These are phyloP conservation scores for Candida coleopterorum DNA, from an alignment of 805 yeast species.

Conservation along the genomic window DNA sequence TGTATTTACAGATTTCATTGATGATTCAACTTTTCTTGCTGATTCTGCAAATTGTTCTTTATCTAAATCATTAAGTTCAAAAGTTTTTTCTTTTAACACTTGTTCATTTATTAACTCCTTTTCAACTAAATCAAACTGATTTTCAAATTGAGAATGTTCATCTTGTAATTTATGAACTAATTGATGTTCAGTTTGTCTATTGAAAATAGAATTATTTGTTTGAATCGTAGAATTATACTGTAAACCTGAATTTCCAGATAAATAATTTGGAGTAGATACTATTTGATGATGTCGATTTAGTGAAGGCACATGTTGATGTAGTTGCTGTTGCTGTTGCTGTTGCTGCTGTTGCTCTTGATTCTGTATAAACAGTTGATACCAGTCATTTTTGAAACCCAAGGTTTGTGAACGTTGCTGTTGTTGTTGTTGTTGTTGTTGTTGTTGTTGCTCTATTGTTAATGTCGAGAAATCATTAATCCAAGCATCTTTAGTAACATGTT, in stretches of 20 bases:
- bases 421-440: constrained; percentile 9
- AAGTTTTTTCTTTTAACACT: too few relatives aligned
- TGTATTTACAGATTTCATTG: constrained; percentile 14
- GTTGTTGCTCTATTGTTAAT: constrained; percentile 16
- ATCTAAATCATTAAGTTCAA: constrained; percentile 20
- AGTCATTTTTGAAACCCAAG: constrained; percentile 1
- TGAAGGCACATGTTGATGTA: constrained; percentile 1
- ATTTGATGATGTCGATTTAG: constrained; percentile 3
- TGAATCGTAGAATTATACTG: constrained; percentile 4
- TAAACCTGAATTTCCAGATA: neutral
- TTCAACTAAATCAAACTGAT: constrained; percentile 31
- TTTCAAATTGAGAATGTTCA: constrained; percentile 16
- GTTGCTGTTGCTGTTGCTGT: constrained; percentile 6
- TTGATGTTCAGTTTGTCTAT: constrained; percentile 21
- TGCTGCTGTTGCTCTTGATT: constrained; percentile 11
- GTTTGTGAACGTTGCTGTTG: constrained; percentile 8
- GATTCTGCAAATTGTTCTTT: constrained; percentile 37
- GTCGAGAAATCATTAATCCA: constrained; percentile 30
- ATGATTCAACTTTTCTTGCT: constrained; percentile 30
- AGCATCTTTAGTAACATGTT: constrained; percentile 9
- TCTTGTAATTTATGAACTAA: constrained; percentile 22
- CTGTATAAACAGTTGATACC: constrained; percentile 11
- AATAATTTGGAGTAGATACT: neutral
- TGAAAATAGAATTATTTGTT: constrained; percentile 11
- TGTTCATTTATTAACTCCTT: constrained; percentile 16